Evolutionary conservation across 371 early-diverging fungal species (phyloP).

Genomic region (Choanephora cucurbitarum): DNA sequence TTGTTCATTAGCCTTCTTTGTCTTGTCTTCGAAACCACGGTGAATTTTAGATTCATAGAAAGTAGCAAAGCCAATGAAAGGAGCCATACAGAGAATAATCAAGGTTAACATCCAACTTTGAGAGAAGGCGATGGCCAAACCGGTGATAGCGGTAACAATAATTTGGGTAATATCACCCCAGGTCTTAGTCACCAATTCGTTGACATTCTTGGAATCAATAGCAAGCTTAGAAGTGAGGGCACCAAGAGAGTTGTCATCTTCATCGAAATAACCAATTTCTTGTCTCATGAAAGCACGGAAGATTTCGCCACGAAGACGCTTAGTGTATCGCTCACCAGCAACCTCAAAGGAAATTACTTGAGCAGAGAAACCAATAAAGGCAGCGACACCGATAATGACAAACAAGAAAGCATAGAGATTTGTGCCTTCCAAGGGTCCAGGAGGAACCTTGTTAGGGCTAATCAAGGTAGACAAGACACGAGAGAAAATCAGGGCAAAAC

Average conservation of each 20-base stretch:
- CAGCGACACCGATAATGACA: conserved; percentile 58
- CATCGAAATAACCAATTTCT: conserved; percentile 89
- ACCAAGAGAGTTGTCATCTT: conserved; percentile 80
- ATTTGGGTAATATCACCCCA: conserved; percentile 65
- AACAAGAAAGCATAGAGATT: conserved; percentile 83
- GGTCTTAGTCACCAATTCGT: conserved; percentile 68
- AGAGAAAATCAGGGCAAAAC: conserved; percentile 51
- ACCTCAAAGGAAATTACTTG: conserved; percentile 47
- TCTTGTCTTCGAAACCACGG: conserved; percentile 61
- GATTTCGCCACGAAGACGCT: conserved; percentile 56
- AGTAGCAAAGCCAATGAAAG: conserved; percentile 53
- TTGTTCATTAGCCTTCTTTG: conserved; percentile 67
- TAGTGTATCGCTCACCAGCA: conserved; percentile 62
- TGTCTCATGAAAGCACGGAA: conserved; percentile 73
- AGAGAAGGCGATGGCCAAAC: conserved; percentile 52
- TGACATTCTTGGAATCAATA: conserved; percentile 75
- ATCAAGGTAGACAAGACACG: conserved; percentile 38
- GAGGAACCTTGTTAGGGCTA: conserved; percentile 14
- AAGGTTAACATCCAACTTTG: conserved; percentile 63
- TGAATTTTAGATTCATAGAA: conserved; percentile 45
- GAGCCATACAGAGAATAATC: conserved; percentile 57
- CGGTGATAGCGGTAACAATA: conserved; percentile 46
- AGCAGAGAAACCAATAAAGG: conserved; percentile 47
- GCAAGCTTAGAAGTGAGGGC: conserved; percentile 82
- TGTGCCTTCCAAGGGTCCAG: conserved; percentile 52